phyloP scores from a whole-genome alignment of 2,329 filamentous ascomycete species.

The Fusarium coffeatum region DNA sequence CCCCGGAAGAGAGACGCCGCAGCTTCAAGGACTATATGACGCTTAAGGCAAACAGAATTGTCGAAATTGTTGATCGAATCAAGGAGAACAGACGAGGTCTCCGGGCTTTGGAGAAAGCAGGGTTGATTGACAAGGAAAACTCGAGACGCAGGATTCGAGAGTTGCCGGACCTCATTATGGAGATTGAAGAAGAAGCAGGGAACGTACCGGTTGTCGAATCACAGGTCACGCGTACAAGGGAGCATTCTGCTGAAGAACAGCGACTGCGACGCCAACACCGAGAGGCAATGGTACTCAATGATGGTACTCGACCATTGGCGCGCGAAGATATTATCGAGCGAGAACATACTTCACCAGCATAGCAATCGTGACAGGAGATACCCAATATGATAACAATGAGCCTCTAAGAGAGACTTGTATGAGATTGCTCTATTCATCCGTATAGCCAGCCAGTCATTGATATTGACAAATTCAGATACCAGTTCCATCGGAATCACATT shows the following conservation, averaged over 20 bases:
- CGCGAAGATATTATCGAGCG: constrained; percentile 83
- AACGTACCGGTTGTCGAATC: constrained; percentile 43
- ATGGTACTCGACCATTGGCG: constrained; percentile 80
- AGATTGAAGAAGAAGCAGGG: constrained; percentile 47
- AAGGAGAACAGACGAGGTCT: constrained; percentile 63
- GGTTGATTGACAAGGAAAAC: constrained; percentile 55
- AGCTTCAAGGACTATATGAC: constrained; percentile 66
- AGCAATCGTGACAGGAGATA: constrained; percentile 6
- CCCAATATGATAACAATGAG: not conserved
- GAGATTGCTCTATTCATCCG: not conserved
- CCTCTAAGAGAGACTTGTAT: not conserved
- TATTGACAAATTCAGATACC: not conserved
- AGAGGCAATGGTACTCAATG: constrained; percentile 91
- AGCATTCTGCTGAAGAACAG: constrained; percentile 74
- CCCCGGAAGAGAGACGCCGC: constrained; percentile 61
- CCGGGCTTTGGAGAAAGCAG: constrained; percentile 63
- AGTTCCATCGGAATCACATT: not conserved
- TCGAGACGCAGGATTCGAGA: constrained; percentile 46
- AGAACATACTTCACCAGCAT: constrained; percentile 56
- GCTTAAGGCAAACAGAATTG: constrained; percentile 63
- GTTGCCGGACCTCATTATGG: constrained; percentile 51
- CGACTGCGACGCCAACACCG: constrained; percentile 79
- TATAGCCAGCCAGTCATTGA: not conserved
- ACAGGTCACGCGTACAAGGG: constrained; percentile 53
- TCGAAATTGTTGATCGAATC: constrained; percentile 63